These are phyloP conservation scores for Eustoma russellianum DNA, from an alignment of 257 asterid genomes.

Conservation along the genomic window DNA sequence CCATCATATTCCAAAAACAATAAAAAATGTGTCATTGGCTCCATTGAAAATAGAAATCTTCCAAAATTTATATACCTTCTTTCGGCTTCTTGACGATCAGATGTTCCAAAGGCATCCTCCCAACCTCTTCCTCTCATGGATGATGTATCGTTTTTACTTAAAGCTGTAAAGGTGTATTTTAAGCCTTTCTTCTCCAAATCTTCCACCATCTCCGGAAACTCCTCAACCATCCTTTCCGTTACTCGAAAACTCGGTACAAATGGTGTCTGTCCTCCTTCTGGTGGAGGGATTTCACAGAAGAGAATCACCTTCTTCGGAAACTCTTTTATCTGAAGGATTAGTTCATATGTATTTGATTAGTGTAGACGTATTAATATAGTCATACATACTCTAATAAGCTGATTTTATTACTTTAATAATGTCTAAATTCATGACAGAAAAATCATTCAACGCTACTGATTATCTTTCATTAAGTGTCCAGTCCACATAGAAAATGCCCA, in stretches of 20 bases:
- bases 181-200: slow-evolving; percentile 63
- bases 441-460: too few relatives aligned
- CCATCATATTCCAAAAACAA: too few relatives aligned
- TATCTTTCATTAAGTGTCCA: too few relatives aligned
- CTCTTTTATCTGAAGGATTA: slow-evolving; percentile 42
- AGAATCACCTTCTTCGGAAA: slow-evolving; percentile 64
- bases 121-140: slow-evolving; percentile 95
- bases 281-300: slow-evolving; percentile 69
- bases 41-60: too few relatives aligned
- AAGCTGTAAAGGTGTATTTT: slow-evolving; percentile 61
- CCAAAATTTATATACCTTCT: slow-evolving; percentile 25
- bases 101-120: slow-evolving; percentile 70
- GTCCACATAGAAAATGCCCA: too few relatives aligned
- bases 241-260: slow-evolving; percentile 76
- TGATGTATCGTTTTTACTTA: slow-evolving; percentile 38
- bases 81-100: slow-evolving; percentile 66
- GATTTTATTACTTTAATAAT: too few relatives aligned
- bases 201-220: slow-evolving; percentile 65
- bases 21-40: too few relatives aligned
- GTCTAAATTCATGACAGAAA: too few relatives aligned
- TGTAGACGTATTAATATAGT: too few relatives aligned
- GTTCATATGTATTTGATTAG: too few relatives aligned
- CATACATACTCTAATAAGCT: too few relatives aligned
- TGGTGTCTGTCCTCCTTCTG: slow-evolving; percentile 83
- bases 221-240: slow-evolving; percentile 58